Evolutionary conservation across 2,329 filamentous ascomycete genomes (phyloP).

Genomic region (Ilyonectria mors-panacis): DNA sequence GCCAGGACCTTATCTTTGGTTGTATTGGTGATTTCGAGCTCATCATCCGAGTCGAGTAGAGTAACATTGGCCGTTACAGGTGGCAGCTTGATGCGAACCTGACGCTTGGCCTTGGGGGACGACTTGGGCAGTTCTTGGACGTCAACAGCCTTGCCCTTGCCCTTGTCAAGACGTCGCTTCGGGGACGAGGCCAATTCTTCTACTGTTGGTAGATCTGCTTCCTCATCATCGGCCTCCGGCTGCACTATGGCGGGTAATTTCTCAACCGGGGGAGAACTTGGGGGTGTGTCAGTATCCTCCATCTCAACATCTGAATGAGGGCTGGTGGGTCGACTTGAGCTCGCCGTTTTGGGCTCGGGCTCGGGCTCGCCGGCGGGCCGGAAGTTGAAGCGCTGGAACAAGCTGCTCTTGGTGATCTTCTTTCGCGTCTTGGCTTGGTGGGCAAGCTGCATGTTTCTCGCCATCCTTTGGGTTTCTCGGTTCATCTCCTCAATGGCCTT

Average conservation of each 20-base stretch:
- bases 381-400: slow-evolving; percentile 90
- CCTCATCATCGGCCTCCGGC: slow-evolving; percentile 27
- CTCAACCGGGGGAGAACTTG: slow-evolving; percentile 74
- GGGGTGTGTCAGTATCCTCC: slow-evolving; percentile 73
- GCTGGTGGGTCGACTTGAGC: slow-evolving; percentile 70
- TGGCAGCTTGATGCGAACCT: slow-evolving; percentile 67
- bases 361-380: slow-evolving; percentile 59
- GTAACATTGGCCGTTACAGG: slow-evolving; percentile 55
- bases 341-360: slow-evolving; percentile 57
- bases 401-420: slow-evolving; percentile 85
- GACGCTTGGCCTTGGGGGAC: slow-evolving; percentile 57
- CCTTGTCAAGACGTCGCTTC: slow-evolving; percentile 64
- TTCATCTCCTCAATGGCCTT: slow-evolving; percentile 96
- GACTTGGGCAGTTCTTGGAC: slow-evolving; percentile 39
- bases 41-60: slow-evolving; percentile 67
- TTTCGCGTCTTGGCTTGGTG: slow-evolving; percentile 94
- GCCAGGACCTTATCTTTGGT: slow-evolving; percentile 68
- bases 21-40: slow-evolving; percentile 73
- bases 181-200: slow-evolving; percentile 54
- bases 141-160: slow-evolving; percentile 69
- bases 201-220: slow-evolving; percentile 49
- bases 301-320: slow-evolving; percentile 69
- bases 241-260: slow-evolving; percentile 48
- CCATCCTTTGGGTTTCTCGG: slow-evolving; percentile 92
- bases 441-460: slow-evolving; percentile 89